phyloP scores from a whole-genome alignment of 164 flowering plant species.

The Magnolia changhungtana region DNA sequence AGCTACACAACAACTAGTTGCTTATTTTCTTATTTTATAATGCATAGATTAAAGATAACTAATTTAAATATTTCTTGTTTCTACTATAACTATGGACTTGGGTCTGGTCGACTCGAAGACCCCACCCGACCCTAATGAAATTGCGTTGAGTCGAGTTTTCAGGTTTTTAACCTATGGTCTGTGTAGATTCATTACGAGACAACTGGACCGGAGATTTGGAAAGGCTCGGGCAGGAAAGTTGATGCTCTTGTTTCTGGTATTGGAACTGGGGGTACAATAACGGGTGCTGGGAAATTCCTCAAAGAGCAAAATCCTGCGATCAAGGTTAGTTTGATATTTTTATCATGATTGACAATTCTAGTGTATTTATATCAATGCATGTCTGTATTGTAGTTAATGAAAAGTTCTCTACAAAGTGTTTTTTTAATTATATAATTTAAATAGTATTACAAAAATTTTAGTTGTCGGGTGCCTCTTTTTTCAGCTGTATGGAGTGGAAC shows the following conservation, averaged over 20 bases:
- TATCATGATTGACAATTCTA: not conserved
- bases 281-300: constrained; percentile 48
- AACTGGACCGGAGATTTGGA: constrained; percentile 68
- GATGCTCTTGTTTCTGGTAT: constrained; percentile 56
- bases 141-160: no score
- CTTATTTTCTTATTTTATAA: no score
- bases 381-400: not conserved
- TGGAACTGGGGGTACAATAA: constrained; percentile 59
- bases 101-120: no score
- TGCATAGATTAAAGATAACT: no score
- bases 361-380: not conserved
- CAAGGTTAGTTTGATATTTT: constrained; percentile 30
- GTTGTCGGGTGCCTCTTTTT: not conserved
- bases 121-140: no score
- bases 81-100: no score
- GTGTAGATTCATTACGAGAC: constrained; percentile 53
- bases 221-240: constrained; percentile 41
- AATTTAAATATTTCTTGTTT: no score
- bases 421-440: not conserved
- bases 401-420: not conserved
- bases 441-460: not conserved
- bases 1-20: no score
- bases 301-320: constrained; percentile 47
- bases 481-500: constrained; percentile 77
- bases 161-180: not conserved